These are phyloP conservation scores for Trypanosomatidae sp. DNA, from an alignment of 208 protist species.

Conservation along the genomic window DNA sequence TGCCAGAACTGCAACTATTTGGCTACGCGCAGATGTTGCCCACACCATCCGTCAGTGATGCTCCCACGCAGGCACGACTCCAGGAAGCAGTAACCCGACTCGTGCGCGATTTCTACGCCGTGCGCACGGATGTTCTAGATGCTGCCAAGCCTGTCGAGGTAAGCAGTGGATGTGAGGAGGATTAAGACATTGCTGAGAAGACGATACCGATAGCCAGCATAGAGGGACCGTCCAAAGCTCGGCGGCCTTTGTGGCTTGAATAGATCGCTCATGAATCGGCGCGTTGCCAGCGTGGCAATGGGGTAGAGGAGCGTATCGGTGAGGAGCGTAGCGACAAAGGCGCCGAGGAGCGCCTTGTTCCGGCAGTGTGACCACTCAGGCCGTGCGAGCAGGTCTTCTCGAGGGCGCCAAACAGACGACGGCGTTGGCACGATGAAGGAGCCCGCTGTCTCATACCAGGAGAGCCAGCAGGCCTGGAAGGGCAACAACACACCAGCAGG, in stretches of 20 bases:
- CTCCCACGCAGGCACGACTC: background rate
- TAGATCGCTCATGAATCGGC: constrained; percentile 42
- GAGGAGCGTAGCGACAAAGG: constrained; percentile 47
- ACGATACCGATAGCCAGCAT: constrained; percentile 66
- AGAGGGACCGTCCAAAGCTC: constrained; percentile 50
- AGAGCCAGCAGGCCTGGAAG: constrained; percentile 62
- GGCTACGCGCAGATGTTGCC: background rate
- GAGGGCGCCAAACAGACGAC: constrained; percentile 65
- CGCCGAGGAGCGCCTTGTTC: constrained; percentile 60
- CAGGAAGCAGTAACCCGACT: background rate
- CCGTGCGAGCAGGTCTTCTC: constrained; percentile 45
- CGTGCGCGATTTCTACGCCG: background rate
- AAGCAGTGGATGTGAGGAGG: constrained; percentile 41
- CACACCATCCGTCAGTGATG: background rate
- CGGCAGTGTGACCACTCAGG: constrained; percentile 56
- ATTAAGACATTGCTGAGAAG: constrained; percentile 54
- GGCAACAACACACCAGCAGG: constrained; percentile 54
- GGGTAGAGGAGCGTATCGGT: constrained; percentile 55
- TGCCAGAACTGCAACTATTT: background rate
- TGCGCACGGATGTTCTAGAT: constrained; percentile 4
- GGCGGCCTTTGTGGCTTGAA: constrained; percentile 48
- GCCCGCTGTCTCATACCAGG: constrained; percentile 74
- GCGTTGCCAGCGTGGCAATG: constrained; percentile 24
- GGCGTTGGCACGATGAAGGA: constrained; percentile 68
- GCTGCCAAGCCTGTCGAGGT: constrained; percentile 20